Evolutionary conservation across 1,139 yeast genomes (phyloP).

Genomic region (Wickerhamomyces sp.): DNA sequence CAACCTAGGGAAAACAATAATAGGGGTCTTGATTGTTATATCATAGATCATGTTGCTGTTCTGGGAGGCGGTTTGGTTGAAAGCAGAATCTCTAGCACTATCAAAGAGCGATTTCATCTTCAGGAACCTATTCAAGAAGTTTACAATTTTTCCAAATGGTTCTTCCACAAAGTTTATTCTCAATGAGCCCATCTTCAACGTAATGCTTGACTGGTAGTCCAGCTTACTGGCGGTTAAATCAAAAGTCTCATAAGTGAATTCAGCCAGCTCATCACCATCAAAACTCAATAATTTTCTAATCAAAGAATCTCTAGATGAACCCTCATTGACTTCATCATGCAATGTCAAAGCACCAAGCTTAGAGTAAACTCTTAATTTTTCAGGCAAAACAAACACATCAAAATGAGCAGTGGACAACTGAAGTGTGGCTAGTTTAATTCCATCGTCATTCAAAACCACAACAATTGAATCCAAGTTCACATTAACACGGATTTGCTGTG

Average conservation of each 20-base stretch:
- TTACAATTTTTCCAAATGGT: constrained; percentile 63
- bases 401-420: constrained; percentile 71
- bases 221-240: constrained; percentile 46
- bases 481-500: constrained; percentile 67
- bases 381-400: constrained; percentile 64
- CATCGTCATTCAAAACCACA: constrained; percentile 76
- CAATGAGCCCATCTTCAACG: constrained; percentile 70
- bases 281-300: constrained; percentile 68
- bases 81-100: constrained; percentile 81
- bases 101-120: constrained; percentile 87
- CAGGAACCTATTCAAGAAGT: constrained; percentile 69
- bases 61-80: constrained; percentile 42
- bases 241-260: constrained; percentile 76
- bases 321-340: constrained; percentile 70
- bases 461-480: constrained; percentile 71
- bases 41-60: constrained; percentile 73
- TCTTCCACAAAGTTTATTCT: constrained; percentile 75
- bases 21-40: constrained; percentile 73
- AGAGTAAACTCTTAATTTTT: constrained; percentile 70
- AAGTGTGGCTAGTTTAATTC: constrained; percentile 74
- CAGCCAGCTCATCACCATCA: constrained; percentile 80
- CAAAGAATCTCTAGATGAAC: constrained; percentile 52
- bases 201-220: constrained; percentile 54
- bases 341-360: constrained; percentile 76
- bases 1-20: constrained; percentile 67